Percentiles rank a stretch among this genome's conserved stretches.
phyloP scores from a whole-genome alignment of 768 basidiomycete genomes.

The Tricholoma furcatifolium region DNA sequence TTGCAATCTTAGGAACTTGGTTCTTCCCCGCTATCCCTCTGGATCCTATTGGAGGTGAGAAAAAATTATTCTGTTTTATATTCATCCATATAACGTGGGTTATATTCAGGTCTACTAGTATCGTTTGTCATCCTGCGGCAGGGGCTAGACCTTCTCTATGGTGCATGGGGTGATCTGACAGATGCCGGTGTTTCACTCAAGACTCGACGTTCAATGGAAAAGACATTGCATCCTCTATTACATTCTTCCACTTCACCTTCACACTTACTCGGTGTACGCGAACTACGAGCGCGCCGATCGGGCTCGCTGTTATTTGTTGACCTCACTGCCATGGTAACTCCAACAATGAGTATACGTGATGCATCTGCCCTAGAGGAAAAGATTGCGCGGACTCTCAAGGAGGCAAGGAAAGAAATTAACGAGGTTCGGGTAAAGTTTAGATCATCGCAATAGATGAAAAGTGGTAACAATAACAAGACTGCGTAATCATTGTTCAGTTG shows the following conservation, averaged over 20 bases:
- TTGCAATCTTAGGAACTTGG: constrained; percentile 90
- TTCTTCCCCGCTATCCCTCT: constrained; percentile 82
- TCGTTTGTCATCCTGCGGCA: constrained; percentile 86
- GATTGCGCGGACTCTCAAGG: constrained; percentile 56
- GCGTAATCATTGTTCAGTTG: constrained; percentile 1
- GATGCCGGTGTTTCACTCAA: constrained; percentile 73
- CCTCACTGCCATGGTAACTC: constrained; percentile 70
- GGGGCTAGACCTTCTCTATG: constrained; percentile 62
- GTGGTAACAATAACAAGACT: not conserved
- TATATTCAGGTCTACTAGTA: constrained; percentile 68
- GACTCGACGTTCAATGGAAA: constrained; percentile 53
- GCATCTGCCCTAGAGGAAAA: constrained; percentile 58
- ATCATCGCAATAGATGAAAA: constrained; percentile 22
- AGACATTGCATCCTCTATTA: constrained; percentile 55
- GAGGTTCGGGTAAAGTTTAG: constrained; percentile 72
- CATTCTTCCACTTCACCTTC: constrained; percentile 26
- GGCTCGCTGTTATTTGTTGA: constrained; percentile 86
- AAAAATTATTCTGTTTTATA: constrained; percentile 4
- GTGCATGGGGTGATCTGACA: constrained; percentile 78
- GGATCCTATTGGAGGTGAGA: constrained; percentile 89
- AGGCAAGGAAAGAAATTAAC: constrained; percentile 60
- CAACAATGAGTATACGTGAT: constrained; percentile 53
- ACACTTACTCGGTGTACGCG: constrained; percentile 42
- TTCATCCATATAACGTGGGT: not conserved
- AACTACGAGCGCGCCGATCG: constrained; percentile 72